Evolutionary conservation across 345 rosid genomes (phyloP).

Genomic region (Gossypium mustelinum): DNA sequence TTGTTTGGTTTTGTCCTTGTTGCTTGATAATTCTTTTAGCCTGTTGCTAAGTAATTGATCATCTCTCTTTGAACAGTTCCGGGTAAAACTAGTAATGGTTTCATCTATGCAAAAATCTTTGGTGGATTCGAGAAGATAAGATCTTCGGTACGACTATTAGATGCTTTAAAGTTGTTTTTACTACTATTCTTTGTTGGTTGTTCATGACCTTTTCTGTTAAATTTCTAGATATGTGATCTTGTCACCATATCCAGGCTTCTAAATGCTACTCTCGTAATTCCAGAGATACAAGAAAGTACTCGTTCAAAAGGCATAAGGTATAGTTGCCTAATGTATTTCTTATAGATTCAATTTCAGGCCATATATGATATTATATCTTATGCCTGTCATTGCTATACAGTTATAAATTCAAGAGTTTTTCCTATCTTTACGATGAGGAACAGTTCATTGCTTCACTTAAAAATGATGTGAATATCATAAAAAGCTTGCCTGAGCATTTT

Average conservation of each 20-base stretch:
- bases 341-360: slow-evolving; percentile 10
- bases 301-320: slow-evolving; percentile 93
- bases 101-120: slow-evolving; percentile 81
- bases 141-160: slow-evolving; percentile 60
- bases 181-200: slow-evolving; percentile 15
- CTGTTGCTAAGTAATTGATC: not conserved
- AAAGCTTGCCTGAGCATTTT: slow-evolving; percentile 70
- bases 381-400: slow-evolving; percentile 33
- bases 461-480: slow-evolving; percentile 69
- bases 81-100: slow-evolving; percentile 48
- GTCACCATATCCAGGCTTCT: slow-evolving; percentile 99
- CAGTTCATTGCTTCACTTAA: slow-evolving; percentile 84
- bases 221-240: slow-evolving; percentile 99
- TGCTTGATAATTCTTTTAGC: slow-evolving; percentile 11
- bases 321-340: slow-evolving; percentile 15
- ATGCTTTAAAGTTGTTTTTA: not conserved
- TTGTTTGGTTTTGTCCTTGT: slow-evolving; percentile 5
- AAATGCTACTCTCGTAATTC: slow-evolving; percentile 99
- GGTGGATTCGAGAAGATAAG: slow-evolving; percentile 92
- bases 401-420: slow-evolving; percentile 84
- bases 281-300: slow-evolving; percentile 93
- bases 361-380: slow-evolving; percentile 12
- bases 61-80: slow-evolving; percentile 21
- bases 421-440: slow-evolving; percentile 86
- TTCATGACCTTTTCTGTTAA: slow-evolving; percentile 46